These are phyloP conservation scores for Colletotrichum navitas DNA, from an alignment of 2,329 filamentous ascomycete genomes.

Conservation along the genomic window DNA sequence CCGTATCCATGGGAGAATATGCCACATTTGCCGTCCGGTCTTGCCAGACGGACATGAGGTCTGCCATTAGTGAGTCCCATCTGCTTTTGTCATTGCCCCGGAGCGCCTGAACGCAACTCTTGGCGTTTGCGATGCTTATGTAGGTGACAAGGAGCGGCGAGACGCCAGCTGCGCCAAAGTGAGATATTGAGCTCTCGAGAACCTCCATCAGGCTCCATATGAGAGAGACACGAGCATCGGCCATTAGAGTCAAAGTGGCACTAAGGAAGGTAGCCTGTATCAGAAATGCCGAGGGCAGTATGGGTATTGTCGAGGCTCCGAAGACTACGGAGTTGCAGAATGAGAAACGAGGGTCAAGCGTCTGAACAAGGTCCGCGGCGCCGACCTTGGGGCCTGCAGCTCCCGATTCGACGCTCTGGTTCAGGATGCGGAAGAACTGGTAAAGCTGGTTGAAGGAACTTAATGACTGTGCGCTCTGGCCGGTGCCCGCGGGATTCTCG, in stretches of 20 bases:
- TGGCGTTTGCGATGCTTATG: conserved; percentile 53
- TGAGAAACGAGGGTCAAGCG: conserved; percentile 51
- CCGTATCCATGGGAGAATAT: conserved; percentile 40
- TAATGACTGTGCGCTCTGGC: conserved; percentile 52
- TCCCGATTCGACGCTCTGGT: conserved; percentile 45
- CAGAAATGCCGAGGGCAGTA: conserved; percentile 52
- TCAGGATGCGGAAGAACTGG: conserved; percentile 53
- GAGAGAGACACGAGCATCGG: conserved; percentile 51
- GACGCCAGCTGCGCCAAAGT: conserved; percentile 51
- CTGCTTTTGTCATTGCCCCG: conserved; percentile 51
- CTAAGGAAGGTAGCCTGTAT: conserved; percentile 55
- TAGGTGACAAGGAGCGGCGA: conserved; percentile 52
- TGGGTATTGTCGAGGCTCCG: conserved; percentile 50
- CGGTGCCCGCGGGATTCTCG: conserved; percentile 30
- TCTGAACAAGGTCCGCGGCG: conserved; percentile 50
- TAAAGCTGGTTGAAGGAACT: conserved; percentile 59
- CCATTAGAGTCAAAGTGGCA: conserved; percentile 51
- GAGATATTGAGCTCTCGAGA: conserved; percentile 47
- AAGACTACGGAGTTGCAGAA: conserved; percentile 56
- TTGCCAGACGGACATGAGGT: conserved; percentile 48
- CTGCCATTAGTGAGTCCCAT: conserved; percentile 49
- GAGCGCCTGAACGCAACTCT: conserved; percentile 49
- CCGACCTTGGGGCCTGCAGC: conserved; percentile 37
- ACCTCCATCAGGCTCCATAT: conserved; percentile 54
- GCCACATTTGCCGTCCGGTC: conserved; percentile 23